Evolutionary conservation across 2,329 filamentous ascomycete species (phyloP).

Genomic region (Penicillium polonicum): DNA sequence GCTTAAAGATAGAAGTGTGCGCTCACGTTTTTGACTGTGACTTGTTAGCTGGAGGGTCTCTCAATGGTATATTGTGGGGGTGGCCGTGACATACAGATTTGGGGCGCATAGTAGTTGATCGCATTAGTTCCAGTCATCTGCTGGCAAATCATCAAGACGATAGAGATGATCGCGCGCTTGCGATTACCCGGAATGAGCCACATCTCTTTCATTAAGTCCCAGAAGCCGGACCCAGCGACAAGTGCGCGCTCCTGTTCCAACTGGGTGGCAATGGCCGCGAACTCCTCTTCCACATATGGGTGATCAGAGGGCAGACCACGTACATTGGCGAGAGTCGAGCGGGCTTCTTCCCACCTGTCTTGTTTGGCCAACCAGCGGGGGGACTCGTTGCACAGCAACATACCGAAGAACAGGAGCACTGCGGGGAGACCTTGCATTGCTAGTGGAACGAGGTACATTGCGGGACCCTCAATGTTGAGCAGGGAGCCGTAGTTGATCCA

Average conservation of each 20-base stretch:
- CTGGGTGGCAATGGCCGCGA: constrained; percentile 60
- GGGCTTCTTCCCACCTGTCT: constrained; percentile 67
- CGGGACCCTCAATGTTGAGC: constrained; percentile 49
- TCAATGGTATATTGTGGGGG: too few species aligned
- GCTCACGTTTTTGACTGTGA: constrained; percentile 23
- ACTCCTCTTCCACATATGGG: constrained; percentile 58
- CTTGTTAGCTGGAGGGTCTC: constrained; percentile 4
- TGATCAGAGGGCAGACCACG: constrained; percentile 55
- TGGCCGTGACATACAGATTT: constrained; percentile 56
- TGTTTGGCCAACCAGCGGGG: constrained; percentile 67
- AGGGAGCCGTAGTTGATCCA: constrained; percentile 58
- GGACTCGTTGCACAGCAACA: constrained; percentile 64
- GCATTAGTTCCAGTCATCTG: constrained; percentile 57
- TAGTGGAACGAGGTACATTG: constrained; percentile 62
- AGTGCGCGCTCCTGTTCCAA: constrained; percentile 63
- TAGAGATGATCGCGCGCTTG: constrained; percentile 55
- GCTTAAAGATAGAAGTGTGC: too few species aligned
- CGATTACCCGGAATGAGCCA: constrained; percentile 56
- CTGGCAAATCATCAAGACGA: constrained; percentile 55
- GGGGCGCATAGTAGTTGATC: constrained; percentile 68
- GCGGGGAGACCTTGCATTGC: constrained; percentile 65
- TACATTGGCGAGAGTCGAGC: constrained; percentile 55
- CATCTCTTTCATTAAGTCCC: constrained; percentile 64
- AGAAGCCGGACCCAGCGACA: constrained; percentile 51
- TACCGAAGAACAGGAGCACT: constrained; percentile 58